Evolutionary conservation across 2,329 filamentous ascomycete species (phyloP).

Genomic region (Blumeria hordei): DNA sequence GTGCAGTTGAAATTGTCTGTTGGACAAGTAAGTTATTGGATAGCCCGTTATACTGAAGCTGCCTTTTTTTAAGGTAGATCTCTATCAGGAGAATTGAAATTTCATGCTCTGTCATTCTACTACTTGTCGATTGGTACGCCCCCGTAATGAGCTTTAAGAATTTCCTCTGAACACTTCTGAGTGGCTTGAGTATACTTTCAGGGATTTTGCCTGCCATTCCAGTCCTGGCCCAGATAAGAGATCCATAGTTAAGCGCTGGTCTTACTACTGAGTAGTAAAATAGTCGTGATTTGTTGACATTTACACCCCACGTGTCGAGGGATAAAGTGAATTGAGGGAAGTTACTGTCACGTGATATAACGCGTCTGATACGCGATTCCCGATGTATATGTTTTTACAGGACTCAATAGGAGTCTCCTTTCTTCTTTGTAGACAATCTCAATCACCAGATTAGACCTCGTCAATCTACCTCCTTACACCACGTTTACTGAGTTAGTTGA

Average conservation of each 20-base stretch:
- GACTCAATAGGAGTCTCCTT: too few relatives aligned
- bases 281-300: not conserved
- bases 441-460: too few relatives aligned
- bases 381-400: too few relatives aligned
- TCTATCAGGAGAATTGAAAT: not conserved
- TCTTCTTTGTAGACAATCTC: too few relatives aligned
- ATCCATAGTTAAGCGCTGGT: not conserved
- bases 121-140: not conserved
- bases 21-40: not conserved
- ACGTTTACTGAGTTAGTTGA: too few relatives aligned
- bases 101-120: not conserved
- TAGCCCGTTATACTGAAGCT: not conserved
- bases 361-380: too few relatives aligned
- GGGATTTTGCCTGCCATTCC: not conserved
- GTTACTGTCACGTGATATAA: too few relatives aligned
- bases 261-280: not conserved
- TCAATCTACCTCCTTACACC: too few relatives aligned
- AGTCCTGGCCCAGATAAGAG: not conserved
- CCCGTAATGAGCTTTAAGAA: not conserved
- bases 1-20: too few relatives aligned
- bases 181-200: not conserved
- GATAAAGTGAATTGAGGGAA: too few relatives aligned
- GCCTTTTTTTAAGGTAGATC: not conserved
- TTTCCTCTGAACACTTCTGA: not conserved
- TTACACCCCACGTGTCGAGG: too few relatives aligned